A percentile compares a stretch with the other conserved stretches of the same genome.
Evolutionary conservation across 2,329 filamentous ascomycete species (phyloP).

Genomic region (Aspergillus latus): DNA sequence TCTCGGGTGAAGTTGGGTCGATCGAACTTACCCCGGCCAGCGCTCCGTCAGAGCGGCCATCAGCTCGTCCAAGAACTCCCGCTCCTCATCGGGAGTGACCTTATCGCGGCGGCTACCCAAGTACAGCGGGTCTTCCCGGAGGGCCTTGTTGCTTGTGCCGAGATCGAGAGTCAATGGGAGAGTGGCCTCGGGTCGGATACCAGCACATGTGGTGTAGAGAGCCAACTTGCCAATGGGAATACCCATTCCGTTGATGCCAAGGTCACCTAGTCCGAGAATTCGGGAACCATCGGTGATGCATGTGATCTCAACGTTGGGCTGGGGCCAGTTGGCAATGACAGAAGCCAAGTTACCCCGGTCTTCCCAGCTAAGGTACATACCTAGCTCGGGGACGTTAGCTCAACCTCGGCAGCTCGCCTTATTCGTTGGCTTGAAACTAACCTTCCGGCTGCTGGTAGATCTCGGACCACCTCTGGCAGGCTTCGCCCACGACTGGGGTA

Average conservation of each 20-base stretch:
- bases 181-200: constrained; percentile 76
- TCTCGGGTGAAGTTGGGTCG: constrained; percentile 17
- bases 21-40: constrained; percentile 60
- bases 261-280: constrained; percentile 85
- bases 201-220: constrained; percentile 91
- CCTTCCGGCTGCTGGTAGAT: constrained; percentile 94
- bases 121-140: constrained; percentile 81
- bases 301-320: constrained; percentile 86
- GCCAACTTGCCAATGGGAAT: constrained; percentile 97
- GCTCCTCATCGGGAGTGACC: constrained; percentile 72
- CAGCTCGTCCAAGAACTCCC: constrained; percentile 94
- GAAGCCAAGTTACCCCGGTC: constrained; percentile 86
- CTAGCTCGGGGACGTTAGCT: constrained; percentile 33
- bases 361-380: constrained; percentile 91
- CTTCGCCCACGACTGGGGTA: constrained; percentile 71
- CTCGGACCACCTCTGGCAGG: constrained; percentile 93
- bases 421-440: constrained; percentile 28
- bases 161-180: constrained; percentile 64
- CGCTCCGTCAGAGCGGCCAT: constrained; percentile 85
- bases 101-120: constrained; percentile 85
- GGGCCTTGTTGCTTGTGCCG: constrained; percentile 62
- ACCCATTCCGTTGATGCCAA: constrained; percentile 95
- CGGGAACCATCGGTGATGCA: constrained; percentile 95
- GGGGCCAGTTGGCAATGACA: constrained; percentile 91
- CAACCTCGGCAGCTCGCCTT: constrained; percentile 4